Evolutionary conservation across 768 basidiomycete species (phyloP).

Genomic region (Russula lepida): DNA sequence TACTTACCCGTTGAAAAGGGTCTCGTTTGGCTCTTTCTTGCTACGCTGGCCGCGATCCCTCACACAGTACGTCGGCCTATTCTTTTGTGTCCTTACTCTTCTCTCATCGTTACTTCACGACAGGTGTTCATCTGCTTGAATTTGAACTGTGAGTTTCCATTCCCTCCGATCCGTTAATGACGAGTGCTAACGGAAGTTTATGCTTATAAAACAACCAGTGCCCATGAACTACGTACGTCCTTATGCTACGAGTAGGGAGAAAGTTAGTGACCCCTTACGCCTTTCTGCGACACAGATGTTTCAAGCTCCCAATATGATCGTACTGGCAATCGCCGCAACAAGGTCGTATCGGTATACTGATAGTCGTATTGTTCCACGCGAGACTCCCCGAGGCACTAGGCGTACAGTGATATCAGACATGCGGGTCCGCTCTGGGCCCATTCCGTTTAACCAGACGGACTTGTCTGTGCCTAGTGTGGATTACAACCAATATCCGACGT

Average conservation of each 20-base stretch:
- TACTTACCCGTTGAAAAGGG: background rate
- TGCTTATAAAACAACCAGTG: background rate
- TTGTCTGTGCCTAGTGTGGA: background rate
- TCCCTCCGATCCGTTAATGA: background rate
- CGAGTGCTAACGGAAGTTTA: background rate
- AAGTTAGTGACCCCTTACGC: background rate
- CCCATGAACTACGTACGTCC: background rate
- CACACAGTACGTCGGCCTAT: background rate
- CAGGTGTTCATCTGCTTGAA: slow-evolving; percentile 7
- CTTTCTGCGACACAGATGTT: background rate
- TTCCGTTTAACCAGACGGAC: background rate
- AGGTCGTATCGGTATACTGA: background rate
- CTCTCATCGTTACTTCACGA: background rate
- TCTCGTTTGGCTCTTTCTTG: slow-evolving; percentile 1
- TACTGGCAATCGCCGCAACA: background rate
- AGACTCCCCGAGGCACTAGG: too few relatives aligned
- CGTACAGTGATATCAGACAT: too few relatives aligned
- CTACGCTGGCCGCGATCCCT: background rate
- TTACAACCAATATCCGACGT: background rate
- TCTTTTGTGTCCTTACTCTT: background rate
- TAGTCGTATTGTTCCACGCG: too few relatives aligned
- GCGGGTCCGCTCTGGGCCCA: too few relatives aligned
- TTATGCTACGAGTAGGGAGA: background rate
- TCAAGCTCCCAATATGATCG: background rate
- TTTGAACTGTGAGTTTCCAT: background rate